Evolutionary conservation across 192 early-diverging fungal species (phyloP).

Genomic region (Phlyctochytrium bullatum): DNA sequence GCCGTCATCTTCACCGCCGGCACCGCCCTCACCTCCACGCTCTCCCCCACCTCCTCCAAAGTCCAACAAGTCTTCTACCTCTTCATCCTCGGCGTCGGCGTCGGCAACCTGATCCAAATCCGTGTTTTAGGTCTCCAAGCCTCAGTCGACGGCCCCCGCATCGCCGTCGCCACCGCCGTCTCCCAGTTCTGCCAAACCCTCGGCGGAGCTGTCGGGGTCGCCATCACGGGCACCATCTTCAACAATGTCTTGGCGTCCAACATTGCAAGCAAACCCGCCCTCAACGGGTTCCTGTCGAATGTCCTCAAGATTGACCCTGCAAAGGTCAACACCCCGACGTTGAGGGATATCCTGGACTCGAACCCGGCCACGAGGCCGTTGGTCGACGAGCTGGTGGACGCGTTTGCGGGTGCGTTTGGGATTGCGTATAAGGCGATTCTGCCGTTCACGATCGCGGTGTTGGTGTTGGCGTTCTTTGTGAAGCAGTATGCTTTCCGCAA

Average conservation of each 20-base stretch:
- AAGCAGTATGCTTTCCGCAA: slow-evolving; percentile 31
- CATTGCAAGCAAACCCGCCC: not conserved
- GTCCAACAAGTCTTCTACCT: slow-evolving; percentile 26
- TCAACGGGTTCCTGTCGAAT: not conserved
- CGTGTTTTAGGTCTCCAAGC: slow-evolving; percentile 73
- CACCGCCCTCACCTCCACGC: slow-evolving; percentile 17
- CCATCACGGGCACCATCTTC: slow-evolving; percentile 62
- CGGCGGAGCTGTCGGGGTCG: slow-evolving; percentile 63
- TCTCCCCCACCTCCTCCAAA: slow-evolving; percentile 15
- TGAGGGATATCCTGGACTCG: slow-evolving; percentile 9
- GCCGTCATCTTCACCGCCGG: slow-evolving; percentile 21
- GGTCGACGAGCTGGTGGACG: not conserved
- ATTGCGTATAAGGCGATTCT: not conserved
- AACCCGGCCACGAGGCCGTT: not conserved
- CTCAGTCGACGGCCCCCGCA: slow-evolving; percentile 54
- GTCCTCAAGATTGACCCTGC: not conserved
- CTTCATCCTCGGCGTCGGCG: slow-evolving; percentile 28
- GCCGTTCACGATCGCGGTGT: slow-evolving; percentile 1
- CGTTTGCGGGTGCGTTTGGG: not conserved
- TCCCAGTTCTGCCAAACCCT: slow-evolving; percentile 63
- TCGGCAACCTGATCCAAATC: slow-evolving; percentile 66
- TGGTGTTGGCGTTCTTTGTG: slow-evolving; percentile 1
- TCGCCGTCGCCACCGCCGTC: slow-evolving; percentile 71
- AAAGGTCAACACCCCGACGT: not conserved
- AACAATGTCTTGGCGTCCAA: slow-evolving; percentile 43